Conservation (phyloP, 108 stramenopile genomes). For the Asterionellopsis glacialis region DNA sequence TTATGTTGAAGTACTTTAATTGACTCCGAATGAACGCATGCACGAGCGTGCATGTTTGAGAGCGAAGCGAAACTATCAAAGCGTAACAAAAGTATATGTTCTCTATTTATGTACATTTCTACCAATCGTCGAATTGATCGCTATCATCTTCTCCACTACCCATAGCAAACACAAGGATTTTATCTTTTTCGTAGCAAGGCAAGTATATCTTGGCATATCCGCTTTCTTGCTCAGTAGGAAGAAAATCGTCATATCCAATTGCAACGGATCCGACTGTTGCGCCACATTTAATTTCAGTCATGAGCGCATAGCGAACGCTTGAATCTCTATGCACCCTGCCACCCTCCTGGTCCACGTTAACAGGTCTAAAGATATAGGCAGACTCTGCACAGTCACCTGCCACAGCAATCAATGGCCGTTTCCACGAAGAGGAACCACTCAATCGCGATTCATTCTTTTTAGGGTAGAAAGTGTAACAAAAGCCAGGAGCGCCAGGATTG, state of each 20-base stretch:
- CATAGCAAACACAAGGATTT: constrained; percentile 83
- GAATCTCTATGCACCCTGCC: constrained; percentile 20
- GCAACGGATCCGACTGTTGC: constrained; percentile 91
- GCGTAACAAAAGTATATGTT: too few relatives aligned
- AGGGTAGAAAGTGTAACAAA: constrained; percentile 92
- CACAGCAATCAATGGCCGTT: constrained; percentile 88
- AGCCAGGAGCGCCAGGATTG: constrained; percentile 95
- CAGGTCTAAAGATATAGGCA: constrained; percentile 90
- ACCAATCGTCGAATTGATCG: too few relatives aligned
- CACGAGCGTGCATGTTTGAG: too few relatives aligned
- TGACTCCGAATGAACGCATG: too few relatives aligned
- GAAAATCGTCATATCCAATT: constrained; percentile 85
- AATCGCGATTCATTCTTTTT: constrained; percentile 38
- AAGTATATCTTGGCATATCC: constrained; percentile 94
- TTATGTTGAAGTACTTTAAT: too few relatives aligned
- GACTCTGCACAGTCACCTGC: constrained; percentile 96
- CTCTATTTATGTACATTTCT: too few relatives aligned
- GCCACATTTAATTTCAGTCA: constrained; percentile 88
- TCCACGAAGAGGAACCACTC: constrained; percentile 1
- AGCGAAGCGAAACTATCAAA: too few relatives aligned
- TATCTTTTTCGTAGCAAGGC: constrained; percentile 91
- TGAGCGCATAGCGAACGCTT: constrained; percentile 73
- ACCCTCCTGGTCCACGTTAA: constrained; percentile 14
- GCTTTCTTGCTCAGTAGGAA: constrained; percentile 54
- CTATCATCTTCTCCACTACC: constrained; percentile 31